These are phyloP conservation scores for Picea mariana DNA, from an alignment of 83 land plant species.

Conservation along the genomic window DNA sequence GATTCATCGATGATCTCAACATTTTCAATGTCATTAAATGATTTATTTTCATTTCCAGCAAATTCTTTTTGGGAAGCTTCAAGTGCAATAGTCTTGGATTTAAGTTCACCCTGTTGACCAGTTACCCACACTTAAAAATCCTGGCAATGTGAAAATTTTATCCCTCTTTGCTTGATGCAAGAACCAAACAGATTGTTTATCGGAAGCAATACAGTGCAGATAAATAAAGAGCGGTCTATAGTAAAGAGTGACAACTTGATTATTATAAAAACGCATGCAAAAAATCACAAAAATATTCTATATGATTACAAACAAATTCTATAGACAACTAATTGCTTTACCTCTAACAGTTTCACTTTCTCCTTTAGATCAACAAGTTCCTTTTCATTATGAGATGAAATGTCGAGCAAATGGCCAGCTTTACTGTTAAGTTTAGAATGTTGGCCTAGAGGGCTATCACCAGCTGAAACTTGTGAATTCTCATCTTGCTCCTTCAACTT, in stretches of 20 bases:
- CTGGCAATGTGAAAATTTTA: neutral
- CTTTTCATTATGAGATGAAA: slow-evolving; percentile 21
- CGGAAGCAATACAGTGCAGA: neutral
- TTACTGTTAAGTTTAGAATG: neutral
- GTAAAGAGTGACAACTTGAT: neutral
- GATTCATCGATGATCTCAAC: slow-evolving; percentile 25
- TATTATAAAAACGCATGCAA: neutral
- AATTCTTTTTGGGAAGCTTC: slow-evolving; percentile 30
- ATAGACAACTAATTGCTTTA: slow-evolving; percentile 4
- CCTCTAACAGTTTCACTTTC: slow-evolving; percentile 38
- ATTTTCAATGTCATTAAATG: slow-evolving; percentile 34
- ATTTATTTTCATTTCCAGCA: slow-evolving; percentile 47
- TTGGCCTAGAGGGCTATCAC: slow-evolving; percentile 20
- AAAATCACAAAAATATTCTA: neutral
- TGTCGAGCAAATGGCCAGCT: neutral
- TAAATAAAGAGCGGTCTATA: neutral
- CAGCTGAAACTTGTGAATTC: slow-evolving; percentile 13
- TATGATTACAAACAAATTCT: neutral
- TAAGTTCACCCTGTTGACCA: slow-evolving; percentile 45
- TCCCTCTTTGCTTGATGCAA: neutral
- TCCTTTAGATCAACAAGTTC: slow-evolving; percentile 34
- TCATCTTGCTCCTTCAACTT: slow-evolving; percentile 32
- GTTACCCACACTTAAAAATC: neutral
- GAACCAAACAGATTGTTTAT: neutral
- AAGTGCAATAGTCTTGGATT: slow-evolving; percentile 32